Conservation (phyloP, 1,284 basidiomycete genomes). For the Pulchroboletus neoregius region DNA sequence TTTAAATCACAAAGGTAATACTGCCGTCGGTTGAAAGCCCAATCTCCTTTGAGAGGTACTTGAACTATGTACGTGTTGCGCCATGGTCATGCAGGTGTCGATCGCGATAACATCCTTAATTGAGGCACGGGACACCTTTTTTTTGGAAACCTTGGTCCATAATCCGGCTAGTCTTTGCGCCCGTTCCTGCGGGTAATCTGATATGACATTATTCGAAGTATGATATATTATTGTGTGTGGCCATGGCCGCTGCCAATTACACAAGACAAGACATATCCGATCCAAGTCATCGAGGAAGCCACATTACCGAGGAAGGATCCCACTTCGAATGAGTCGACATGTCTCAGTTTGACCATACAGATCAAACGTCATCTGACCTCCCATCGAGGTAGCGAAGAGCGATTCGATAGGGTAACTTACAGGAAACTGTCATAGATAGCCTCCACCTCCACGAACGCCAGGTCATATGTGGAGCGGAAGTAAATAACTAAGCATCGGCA, state of each 20-base stretch:
- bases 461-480: constrained; percentile 3
- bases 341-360: constrained; percentile 4
- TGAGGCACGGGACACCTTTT: constrained; percentile 19
- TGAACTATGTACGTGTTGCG: constrained; percentile 25
- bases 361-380: constrained; percentile 8
- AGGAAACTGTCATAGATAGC: constrained; percentile 1
- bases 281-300: neutral
- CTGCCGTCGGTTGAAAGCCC: constrained; percentile 17
- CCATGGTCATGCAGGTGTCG: constrained; percentile 20
- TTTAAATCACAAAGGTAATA: constrained; percentile 12
- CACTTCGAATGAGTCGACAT: constrained; percentile 1
- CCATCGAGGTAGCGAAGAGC: constrained; percentile 5
- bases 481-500: constrained; percentile 7
- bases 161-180: constrained; percentile 9
- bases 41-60: constrained; percentile 17
- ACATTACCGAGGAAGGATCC: neutral
- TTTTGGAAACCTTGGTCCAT: constrained; percentile 3
- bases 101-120: constrained; percentile 28
- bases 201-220: constrained; percentile 15
- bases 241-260: neutral
- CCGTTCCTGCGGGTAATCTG: constrained; percentile 7
- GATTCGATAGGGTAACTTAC: neutral
- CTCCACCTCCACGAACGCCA: constrained; percentile 1
- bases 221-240: constrained; percentile 5
- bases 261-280: constrained; percentile 6